A percentile compares a stretch with the other conserved stretches of the same genome.
phyloP scores from a whole-genome alignment of 345 rosid genomes.

The Rhodomyrtus tomentosa region DNA sequence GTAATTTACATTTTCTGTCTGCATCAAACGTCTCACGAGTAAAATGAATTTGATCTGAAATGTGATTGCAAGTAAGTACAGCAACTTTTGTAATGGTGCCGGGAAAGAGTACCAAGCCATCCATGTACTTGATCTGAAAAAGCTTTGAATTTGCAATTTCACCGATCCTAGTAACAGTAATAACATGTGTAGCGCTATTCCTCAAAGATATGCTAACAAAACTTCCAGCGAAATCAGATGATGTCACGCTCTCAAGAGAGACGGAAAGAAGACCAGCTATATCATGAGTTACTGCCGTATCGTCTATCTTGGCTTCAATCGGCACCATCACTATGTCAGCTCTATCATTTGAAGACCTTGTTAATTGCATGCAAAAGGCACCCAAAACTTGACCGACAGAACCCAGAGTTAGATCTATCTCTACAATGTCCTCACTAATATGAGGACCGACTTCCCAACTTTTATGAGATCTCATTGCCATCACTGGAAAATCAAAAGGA shows the following conservation, averaged over 20 bases:
- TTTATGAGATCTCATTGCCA: conserved; percentile 35
- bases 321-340: conserved; percentile 44
- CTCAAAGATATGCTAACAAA: conserved; percentile 36
- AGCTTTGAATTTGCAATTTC: conserved; percentile 22
- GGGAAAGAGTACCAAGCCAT: conserved; percentile 58
- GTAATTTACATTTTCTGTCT: conserved; percentile 28
- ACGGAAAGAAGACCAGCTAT: conserved; percentile 15
- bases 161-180: conserved; percentile 25
- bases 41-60: conserved; percentile 11
- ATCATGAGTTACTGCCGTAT: conserved; percentile 11
- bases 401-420: conserved; percentile 40
- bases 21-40: conserved; percentile 10
- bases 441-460: conserved; percentile 47
- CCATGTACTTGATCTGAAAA: conserved; percentile 40
- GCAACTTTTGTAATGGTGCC: conserved; percentile 42
- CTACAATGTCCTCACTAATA: conserved; percentile 23
- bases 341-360: conserved; percentile 29
- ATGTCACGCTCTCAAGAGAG: conserved; percentile 28
- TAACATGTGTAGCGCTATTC: conserved; percentile 26
- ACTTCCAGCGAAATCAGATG: conserved; percentile 17
- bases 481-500: conserved; percentile 22
- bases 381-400: conserved; percentile 36
- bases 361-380: conserved; percentile 38
- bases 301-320: conserved; percentile 33
- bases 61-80: conserved; percentile 21